These are phyloP conservation scores for Craterostigma plantagineum DNA, from an alignment of 257 asterid species.

Conservation along the genomic window DNA sequence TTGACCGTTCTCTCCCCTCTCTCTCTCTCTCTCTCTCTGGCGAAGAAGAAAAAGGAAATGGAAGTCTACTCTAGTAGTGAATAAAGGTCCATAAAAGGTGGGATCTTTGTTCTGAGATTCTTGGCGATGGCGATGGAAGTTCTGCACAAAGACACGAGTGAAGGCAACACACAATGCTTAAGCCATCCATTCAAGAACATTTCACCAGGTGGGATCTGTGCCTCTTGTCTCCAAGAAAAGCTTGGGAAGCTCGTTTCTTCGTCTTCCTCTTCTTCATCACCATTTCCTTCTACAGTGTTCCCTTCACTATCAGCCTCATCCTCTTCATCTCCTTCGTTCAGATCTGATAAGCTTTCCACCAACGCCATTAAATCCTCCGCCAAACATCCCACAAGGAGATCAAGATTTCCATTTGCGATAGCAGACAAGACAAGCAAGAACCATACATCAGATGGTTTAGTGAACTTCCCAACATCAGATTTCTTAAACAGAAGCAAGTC, in stretches of 20 bases:
- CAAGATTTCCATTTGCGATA: constrained; percentile 29
- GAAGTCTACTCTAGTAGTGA: neutral
- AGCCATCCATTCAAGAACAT: constrained; percentile 61
- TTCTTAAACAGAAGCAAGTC: constrained; percentile 67
- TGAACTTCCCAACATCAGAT: no score
- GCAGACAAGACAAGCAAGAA: constrained; percentile 30
- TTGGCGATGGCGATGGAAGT: constrained; percentile 66
- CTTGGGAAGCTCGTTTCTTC: constrained; percentile 84
- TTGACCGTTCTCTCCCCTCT: no score
- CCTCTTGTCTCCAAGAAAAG: constrained; percentile 83
- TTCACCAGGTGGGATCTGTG: constrained; percentile 87
- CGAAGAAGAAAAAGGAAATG: neutral
- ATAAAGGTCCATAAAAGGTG: neutral
- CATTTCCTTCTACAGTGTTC: constrained; percentile 38
- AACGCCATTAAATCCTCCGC: constrained; percentile 9
- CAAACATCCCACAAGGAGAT: constrained; percentile 13
- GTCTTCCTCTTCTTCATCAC: no score
- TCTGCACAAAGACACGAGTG: constrained; percentile 63
- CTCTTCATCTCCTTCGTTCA: constrained; percentile 49
- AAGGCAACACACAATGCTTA: constrained; percentile 42
- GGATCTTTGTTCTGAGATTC: constrained; percentile 2
- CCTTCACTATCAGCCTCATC: constrained; percentile 86
- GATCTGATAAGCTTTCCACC: constrained; percentile 34
- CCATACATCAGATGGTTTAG: no score
- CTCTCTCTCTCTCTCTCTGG: constrained; percentile 11